Evolutionary conservation across 2,329 filamentous ascomycete genomes (phyloP).

Genomic region (Pestalotiopsis sp.): DNA sequence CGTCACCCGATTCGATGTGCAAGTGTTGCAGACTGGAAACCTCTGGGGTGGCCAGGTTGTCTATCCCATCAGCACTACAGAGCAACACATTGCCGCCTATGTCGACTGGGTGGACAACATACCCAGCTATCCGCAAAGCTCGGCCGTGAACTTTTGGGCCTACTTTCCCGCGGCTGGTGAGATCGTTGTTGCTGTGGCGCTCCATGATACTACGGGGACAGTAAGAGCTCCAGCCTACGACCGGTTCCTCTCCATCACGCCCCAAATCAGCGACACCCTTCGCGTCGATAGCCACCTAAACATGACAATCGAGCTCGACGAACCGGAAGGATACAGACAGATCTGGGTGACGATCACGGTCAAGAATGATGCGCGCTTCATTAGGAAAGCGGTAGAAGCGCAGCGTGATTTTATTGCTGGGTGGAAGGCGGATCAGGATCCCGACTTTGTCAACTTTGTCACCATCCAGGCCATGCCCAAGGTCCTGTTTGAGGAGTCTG

Average conservation of each 20-base stretch:
- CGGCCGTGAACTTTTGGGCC: constrained; percentile 18
- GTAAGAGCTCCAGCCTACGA: constrained; percentile 18
- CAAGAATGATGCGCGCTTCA: constrained; percentile 27
- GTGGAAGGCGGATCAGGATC: constrained; percentile 29
- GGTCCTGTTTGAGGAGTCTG: constrained; percentile 35
- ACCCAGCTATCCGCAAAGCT: constrained; percentile 19
- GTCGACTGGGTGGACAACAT: constrained; percentile 20
- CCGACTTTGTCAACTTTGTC: constrained; percentile 34
- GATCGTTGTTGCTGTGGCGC: constrained; percentile 15
- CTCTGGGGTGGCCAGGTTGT: constrained; percentile 22
- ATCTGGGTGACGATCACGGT: constrained; percentile 20
- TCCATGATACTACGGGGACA: constrained; percentile 17
- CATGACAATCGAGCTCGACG: constrained; percentile 18
- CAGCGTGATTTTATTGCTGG: constrained; percentile 40
- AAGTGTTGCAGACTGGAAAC: constrained; percentile 16
- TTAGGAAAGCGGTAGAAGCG: constrained; percentile 39
- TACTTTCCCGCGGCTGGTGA: constrained; percentile 12
- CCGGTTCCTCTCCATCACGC: constrained; percentile 18
- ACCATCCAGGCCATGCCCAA: constrained; percentile 42
- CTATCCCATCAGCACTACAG: constrained; percentile 14
- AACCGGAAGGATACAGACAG: constrained; percentile 15
- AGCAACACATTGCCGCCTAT: constrained; percentile 20
- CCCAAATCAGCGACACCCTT: constrained; percentile 15
- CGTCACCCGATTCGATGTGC: constrained; percentile 32
- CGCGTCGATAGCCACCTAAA: constrained; percentile 19